Evolutionary conservation across 2,329 filamentous ascomycete genomes (phyloP), one percentile per base, ranked within the genome.

Genomic region (Trichoderma harzianum): DNA sequence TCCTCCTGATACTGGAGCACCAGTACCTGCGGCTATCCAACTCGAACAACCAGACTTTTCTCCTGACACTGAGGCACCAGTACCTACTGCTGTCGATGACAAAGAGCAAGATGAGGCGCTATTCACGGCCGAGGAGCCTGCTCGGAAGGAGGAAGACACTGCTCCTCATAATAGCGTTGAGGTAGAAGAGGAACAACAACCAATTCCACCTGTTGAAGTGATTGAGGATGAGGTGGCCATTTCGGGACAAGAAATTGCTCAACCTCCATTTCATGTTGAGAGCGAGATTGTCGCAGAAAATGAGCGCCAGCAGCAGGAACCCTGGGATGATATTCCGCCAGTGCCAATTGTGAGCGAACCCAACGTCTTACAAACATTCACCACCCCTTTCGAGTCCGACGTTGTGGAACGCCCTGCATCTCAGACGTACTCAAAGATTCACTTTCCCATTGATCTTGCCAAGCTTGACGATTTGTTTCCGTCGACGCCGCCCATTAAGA

Each of bases 71-170:
- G 70, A 51, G 14, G 24, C 11, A 3, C 30, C 57, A 14, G 57
- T 55, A 7, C 24, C 30, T 18, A 18, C 36, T 32, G 34, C 26
- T 32, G 34, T 34, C 1, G 24, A 64, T 61, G 60, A 32, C 8
- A 14, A 39, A 34, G 60, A 47, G 62, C 34, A 61, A 57, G n/a
- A 70, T 4, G 74, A 76, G 43, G 77, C 83, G 66, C 74, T 76
- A 0, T 85, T 84, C 8, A 87, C 85, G 73, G 85, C 88, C 3
- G 84, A 86, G 69, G 83, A 84, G 62, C 78, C 88, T 28, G 86
- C 87, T 36, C 82, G 82, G 26, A 83, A 85, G 79, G 87, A 83
- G 63, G 86, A 89, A 72, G 84, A 82, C 3, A 80, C 87, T 14
- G 75, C 79, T 0, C 80, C 74, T 67, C 71, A 75, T n/a, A 76